A percentile compares a stretch with the other conserved stretches of the same genome.
These are phyloP conservation scores for Dipodascus albidus DNA, from an alignment of 805 yeast genomes.

Conservation along the genomic window DNA sequence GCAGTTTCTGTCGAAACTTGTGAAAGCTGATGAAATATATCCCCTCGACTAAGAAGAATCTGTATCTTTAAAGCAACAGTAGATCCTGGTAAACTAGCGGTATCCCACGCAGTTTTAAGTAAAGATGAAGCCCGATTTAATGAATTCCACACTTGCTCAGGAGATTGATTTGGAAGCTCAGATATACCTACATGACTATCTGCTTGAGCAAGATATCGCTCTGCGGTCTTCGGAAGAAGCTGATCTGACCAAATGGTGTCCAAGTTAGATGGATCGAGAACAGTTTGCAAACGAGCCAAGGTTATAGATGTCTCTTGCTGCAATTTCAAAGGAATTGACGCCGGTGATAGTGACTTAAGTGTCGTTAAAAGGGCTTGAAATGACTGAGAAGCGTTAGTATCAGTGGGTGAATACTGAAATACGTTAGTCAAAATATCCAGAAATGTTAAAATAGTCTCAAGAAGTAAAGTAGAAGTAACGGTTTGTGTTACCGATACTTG, in stretches of 20 bases:
- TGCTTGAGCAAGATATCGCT: not conserved
- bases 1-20: slow-evolving; percentile 13
- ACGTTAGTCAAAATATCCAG: not conserved
- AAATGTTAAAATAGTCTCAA: slow-evolving; percentile 2
- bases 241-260: not conserved
- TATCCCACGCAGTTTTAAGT: slow-evolving; percentile 3
- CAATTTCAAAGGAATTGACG: not conserved
- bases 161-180: not conserved
- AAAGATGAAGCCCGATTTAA: not conserved
- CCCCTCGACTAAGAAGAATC: slow-evolving; percentile 15
- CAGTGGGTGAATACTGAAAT: not conserved
- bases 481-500: not conserved
- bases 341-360: not conserved
- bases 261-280: not conserved
- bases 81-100: not conserved
- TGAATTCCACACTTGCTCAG: not conserved
- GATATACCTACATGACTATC: not conserved
- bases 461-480: not conserved
- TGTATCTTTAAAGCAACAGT: slow-evolving; percentile 11
- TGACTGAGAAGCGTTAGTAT: not conserved
- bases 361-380: not conserved
- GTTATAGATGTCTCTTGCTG: not conserved
- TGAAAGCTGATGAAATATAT: slow-evolving; percentile 16
- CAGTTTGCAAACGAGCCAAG: not conserved
- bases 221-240: not conserved